phyloP scores from a whole-genome alignment of 306 rosid species.

The Gynostemma pentaphyllum region DNA sequence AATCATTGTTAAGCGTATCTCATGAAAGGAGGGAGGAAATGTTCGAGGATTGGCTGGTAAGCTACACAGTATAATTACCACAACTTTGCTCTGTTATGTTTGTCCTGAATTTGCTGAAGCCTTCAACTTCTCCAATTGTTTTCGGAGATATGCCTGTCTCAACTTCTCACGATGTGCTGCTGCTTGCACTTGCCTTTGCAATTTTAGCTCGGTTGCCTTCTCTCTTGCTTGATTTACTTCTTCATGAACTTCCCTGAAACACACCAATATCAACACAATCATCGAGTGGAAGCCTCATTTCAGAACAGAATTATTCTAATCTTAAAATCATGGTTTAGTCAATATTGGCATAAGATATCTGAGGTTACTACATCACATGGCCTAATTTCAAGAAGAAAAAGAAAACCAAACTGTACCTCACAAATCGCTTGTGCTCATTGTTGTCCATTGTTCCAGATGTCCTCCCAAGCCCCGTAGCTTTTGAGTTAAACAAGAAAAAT shows the following conservation, averaged over 20 bases:
- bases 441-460: constrained; percentile 39
- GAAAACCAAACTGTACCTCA: constrained; percentile 48
- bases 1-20: too few species aligned
- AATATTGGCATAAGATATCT: not conserved
- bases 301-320: not conserved
- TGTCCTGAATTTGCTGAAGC: constrained; percentile 37
- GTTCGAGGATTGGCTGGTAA: too few species aligned
- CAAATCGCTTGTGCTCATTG: constrained; percentile 63
- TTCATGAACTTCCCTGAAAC: constrained; percentile 77
- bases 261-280: constrained; percentile 13
- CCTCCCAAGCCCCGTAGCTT: constrained; percentile 45
- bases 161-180: constrained; percentile 65
- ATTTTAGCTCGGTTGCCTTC: constrained; percentile 66
- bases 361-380: not conserved
- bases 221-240: constrained; percentile 77
- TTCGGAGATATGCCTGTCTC: constrained; percentile 73
- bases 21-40: too few species aligned
- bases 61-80: not conserved
- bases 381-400: not conserved
- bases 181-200: constrained; percentile 62
- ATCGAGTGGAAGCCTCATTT: constrained; percentile 6
- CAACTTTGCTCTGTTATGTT: not conserved
- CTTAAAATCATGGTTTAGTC: not conserved
- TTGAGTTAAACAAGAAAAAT: constrained; percentile 33
- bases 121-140: constrained; percentile 65